Evolutionary conservation across 352 stramenopile species (phyloP), one percentile per base, ranked within the genome.

Genomic region (Phytophthora constricta): DNA sequence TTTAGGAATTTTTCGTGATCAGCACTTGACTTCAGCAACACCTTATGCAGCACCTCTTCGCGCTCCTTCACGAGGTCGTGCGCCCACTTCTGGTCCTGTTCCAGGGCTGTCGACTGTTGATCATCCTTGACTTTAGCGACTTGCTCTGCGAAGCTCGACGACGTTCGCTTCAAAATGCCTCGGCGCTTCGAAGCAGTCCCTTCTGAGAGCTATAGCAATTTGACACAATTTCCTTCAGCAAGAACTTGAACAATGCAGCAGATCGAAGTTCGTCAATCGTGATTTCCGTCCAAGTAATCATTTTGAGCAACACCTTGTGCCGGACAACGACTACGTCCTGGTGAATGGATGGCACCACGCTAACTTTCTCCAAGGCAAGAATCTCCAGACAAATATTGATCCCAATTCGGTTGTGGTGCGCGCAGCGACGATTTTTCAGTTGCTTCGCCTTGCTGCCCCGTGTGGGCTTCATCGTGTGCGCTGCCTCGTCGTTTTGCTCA

Each of bases 331-430:
- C 62, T 13, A 87, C 58, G 3, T 77, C 70, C 26, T 64, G 54
- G 19, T 57, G 62, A 54, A 79, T 66, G 10, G 54, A 41, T 5
- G 73, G 37, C 39, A 75, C 61, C 17, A 54, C 64, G 3, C 58
- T 55, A 13, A 91, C 59, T n/a, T 81, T 70, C 51, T 84, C 81
- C n/a, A 92, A 53, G 2, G 84, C 82, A 14, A 92, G 57, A n/a
- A 92, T 70, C 49, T 90, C 84, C 43, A 92, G 69, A 55, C 76
- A 89, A 55, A 92, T 80, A 42, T 87, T 88, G 54, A 92, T 83
- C 0, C 79, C 80, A 27, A 90, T 82, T 2, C 84, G 80, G 47
- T 92, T 92, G 58, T 90, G 80, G 42, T 92, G 84, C n/a, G 84
- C 82, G 37, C 84, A 90, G 13, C 52, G 67, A 14, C 68, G 57